phyloP scores from a whole-genome alignment of 2,329 filamentous ascomycete species.

The Penicillium sp. region DNA sequence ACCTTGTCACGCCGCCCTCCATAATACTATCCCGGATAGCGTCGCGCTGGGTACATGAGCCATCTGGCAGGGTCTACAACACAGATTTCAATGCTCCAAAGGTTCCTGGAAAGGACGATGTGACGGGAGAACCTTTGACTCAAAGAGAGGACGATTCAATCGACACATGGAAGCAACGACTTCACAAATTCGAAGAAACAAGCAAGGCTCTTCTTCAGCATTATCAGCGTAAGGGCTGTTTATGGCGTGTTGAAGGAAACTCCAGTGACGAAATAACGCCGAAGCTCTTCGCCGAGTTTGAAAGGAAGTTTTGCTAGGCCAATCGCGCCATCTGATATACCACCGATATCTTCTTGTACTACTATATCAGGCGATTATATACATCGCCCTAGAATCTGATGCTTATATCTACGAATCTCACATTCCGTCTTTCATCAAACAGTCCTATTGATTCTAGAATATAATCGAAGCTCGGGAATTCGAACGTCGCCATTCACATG shows the following conservation, averaged over 20 bases:
- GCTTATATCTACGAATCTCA: not conserved
- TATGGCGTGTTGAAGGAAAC: slow-evolving; percentile 86
- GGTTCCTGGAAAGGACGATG: slow-evolving; percentile 79
- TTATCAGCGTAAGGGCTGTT: slow-evolving; percentile 80
- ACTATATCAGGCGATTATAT: slow-evolving; percentile 20
- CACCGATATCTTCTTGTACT: slow-evolving; percentile 25
- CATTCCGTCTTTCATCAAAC: not conserved
- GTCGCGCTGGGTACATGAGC: slow-evolving; percentile 90
- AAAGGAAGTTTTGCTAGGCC: slow-evolving; percentile 68
- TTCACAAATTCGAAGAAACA: slow-evolving; percentile 84
- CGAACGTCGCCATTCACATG: slow-evolving; percentile 9
- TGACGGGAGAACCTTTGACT: slow-evolving; percentile 85
- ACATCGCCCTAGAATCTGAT: not conserved
- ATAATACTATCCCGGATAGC: slow-evolving; percentile 90
- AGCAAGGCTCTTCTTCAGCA: slow-evolving; percentile 85
- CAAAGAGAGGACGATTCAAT: slow-evolving; percentile 86
- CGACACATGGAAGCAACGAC: slow-evolving; percentile 79
- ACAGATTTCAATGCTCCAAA: slow-evolving; percentile 88
- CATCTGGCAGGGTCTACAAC: slow-evolving; percentile 93
- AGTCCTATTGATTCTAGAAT: not conserved
- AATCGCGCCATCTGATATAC: slow-evolving; percentile 14
- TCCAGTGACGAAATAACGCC: slow-evolving; percentile 95
- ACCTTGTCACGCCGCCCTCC: slow-evolving; percentile 79
- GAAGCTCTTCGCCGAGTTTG: slow-evolving; percentile 83
- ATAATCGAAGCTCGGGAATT: slow-evolving; percentile 10